Conservation (phyloP, 2,329 filamentous ascomycete species). For the Botrytis byssoidea region DNA sequence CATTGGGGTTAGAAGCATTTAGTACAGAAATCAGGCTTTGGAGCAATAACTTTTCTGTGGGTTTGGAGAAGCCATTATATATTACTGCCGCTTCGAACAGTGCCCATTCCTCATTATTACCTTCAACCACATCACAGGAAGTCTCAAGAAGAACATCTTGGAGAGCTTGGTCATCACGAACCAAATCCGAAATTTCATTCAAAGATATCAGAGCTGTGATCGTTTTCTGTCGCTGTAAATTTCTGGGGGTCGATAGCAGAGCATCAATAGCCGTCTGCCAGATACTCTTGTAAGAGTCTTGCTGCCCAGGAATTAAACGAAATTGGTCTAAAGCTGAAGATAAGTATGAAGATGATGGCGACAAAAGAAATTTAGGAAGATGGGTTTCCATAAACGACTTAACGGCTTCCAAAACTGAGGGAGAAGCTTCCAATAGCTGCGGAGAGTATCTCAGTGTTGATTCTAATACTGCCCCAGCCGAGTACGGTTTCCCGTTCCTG, state of each 20-base stretch:
- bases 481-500: conserved; percentile 64
- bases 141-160: conserved; percentile 49
- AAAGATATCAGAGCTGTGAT: conserved; percentile 51
- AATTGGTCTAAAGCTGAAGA: conserved; percentile 63
- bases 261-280: conserved; percentile 43
- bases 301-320: conserved; percentile 45
- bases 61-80: conserved; percentile 33
- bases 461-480: conserved; percentile 59
- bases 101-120: conserved; percentile 42
- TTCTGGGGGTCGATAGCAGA: conserved; percentile 41
- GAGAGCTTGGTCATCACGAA: conserved; percentile 43
- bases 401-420: conserved; percentile 48
- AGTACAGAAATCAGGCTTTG: conserved; percentile 36
- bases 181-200: conserved; percentile 41
- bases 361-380: conserved; percentile 59
- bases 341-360: conserved; percentile 66
- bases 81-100: conserved; percentile 50
- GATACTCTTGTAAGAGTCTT: conserved; percentile 26
- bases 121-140: conserved; percentile 43
- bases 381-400: conserved; percentile 53
- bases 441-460: conserved; percentile 48
- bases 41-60: conserved; percentile 38
- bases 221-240: conserved; percentile 37
- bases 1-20: conserved; percentile 27
- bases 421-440: conserved; percentile 42